phyloP scores from a whole-genome alignment of 345 rosid genomes.

The Gossypium longicalyx region DNA sequence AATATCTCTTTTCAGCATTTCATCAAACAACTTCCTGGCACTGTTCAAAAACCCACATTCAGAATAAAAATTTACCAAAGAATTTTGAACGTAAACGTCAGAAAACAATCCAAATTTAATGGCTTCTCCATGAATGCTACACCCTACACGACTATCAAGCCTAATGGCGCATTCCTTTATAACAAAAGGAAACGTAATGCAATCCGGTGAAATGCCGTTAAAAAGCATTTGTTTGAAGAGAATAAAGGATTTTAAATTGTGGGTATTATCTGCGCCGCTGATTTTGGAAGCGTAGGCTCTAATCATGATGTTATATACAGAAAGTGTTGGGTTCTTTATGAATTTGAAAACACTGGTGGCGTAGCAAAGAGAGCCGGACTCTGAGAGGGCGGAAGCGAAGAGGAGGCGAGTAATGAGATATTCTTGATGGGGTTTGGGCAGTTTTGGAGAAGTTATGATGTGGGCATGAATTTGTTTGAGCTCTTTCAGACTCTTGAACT shows the following conservation, averaged over 20 bases:
- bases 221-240: conserved; percentile 43
- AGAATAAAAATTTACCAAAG: conserved; percentile 34
- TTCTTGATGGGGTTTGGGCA: conserved; percentile 18
- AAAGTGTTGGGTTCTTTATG: conserved; percentile 30
- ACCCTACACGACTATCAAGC: conserved; percentile 27
- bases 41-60: conserved; percentile 20
- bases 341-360: conserved; percentile 35
- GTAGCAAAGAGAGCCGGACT: conserved; percentile 35
- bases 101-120: conserved; percentile 34
- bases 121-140: conserved; percentile 37
- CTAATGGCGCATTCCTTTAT: conserved; percentile 46
- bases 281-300: conserved; percentile 39
- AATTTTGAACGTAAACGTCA: conserved; percentile 46
- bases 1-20: conserved; percentile 43
- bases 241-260: conserved; percentile 15
- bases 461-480: conserved; percentile 46
- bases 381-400: conserved; percentile 40
- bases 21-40: conserved; percentile 52
- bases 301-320: conserved; percentile 48
- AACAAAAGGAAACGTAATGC: conserved; percentile 55
- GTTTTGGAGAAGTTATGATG: conserved; percentile 30
- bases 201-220: conserved; percentile 39
- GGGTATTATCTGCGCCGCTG: not conserved
- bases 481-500: conserved; percentile 31
- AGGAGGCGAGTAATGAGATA: conserved; percentile 46